Evolutionary conservation across 805 yeast species (phyloP), one percentile per base, ranked within the genome.

Genomic region (Wickerhamiella vanderwaltii): DNA sequence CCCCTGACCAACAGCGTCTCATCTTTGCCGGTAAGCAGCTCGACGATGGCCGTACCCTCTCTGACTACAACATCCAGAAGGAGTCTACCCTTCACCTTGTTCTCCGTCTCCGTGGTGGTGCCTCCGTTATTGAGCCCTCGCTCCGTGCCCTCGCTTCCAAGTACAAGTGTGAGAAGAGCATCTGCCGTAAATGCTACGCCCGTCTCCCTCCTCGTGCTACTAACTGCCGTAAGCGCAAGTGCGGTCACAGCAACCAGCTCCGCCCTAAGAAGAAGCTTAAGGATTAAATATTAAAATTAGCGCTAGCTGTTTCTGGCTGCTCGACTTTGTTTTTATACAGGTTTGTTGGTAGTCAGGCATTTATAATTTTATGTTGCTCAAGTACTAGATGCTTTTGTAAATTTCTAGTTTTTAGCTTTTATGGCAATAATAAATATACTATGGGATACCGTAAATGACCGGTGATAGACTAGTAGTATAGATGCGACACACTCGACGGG

Each of bases 171-270:
- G 98, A 91, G 58, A 91, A 91, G 75, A 69, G 95, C 57, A 88
- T 91, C 69, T 91, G 98, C 80, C 93, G 98, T 75, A 84, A 87
- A 71, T 91, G 98, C 78, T 91, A 91, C 81, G 96, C 98, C 63
- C 91, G 98, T 79, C 87, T 91, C 67, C 98, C 98, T 67, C 95
- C 98, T 73, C 93, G 97, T 83, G 98, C 98, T 63, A 91, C 97
- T 73, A 91, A 91, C 95, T 91, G 98, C 81, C 86, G 98, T 79
- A 91, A 91, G 97, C 86, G 96, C 85, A 91, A 91, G 81, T 91
- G 98, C 75, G 98, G 98, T 67, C 98, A 91, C 93, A 77, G 95
- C 69, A 91, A 91, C 80, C 98, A 91, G 78, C 84, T 91, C 73
- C 86, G 98, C 79, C 97, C 97, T 74, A 91, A 88, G 94, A 88